A percentile compares a stretch with the other conserved stretches of the same genome.
phyloP scores from a whole-genome alignment of 2,329 filamentous ascomycete genomes.

The Colletotrichum lindemuthianum region DNA sequence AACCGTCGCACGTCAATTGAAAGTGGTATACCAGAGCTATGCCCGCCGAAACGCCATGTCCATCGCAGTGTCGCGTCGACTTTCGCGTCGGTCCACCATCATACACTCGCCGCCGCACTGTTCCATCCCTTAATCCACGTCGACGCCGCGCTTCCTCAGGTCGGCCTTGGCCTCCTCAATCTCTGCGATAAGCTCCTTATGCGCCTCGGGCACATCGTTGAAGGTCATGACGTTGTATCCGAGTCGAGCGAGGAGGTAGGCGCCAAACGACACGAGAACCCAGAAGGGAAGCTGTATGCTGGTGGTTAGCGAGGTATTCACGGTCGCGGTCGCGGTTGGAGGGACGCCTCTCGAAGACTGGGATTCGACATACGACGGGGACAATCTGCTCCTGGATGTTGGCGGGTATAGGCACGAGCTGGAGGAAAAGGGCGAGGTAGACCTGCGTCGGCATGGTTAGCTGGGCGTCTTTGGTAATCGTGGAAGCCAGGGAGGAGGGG shows the following conservation, averaged over 20 bases:
- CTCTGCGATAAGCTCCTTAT: constrained; percentile 88
- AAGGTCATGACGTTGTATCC: constrained; percentile 95
- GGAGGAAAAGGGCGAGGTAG: constrained; percentile 87
- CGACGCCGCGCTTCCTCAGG: constrained; percentile 77
- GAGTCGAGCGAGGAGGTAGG: constrained; percentile 90
- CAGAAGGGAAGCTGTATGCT: constrained; percentile 84
- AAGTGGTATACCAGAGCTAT: neutral
- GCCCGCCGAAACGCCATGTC: constrained; percentile 7
- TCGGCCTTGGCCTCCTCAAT: constrained; percentile 82
- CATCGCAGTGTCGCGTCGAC: neutral
- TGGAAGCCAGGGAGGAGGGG: constrained; percentile 12
- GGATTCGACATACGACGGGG: constrained; percentile 77
- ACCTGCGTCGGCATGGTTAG: constrained; percentile 65
- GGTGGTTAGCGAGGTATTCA: constrained; percentile 18
- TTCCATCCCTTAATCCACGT: constrained; percentile 69
- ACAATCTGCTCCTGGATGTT: constrained; percentile 86
- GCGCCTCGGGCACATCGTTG: constrained; percentile 92
- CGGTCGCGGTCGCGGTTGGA: neutral
- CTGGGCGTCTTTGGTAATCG: neutral
- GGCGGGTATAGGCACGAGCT: constrained; percentile 81
- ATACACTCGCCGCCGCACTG: neutral
- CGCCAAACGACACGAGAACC: constrained; percentile 89
- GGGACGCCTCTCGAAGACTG: neutral
- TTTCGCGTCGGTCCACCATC: neutral
- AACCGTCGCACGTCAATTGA: constrained; percentile 5